Evolutionary conservation across 768 basidiomycete species (phyloP), one percentile per base, ranked within the genome.

Genomic region (Suillus luteus): DNA sequence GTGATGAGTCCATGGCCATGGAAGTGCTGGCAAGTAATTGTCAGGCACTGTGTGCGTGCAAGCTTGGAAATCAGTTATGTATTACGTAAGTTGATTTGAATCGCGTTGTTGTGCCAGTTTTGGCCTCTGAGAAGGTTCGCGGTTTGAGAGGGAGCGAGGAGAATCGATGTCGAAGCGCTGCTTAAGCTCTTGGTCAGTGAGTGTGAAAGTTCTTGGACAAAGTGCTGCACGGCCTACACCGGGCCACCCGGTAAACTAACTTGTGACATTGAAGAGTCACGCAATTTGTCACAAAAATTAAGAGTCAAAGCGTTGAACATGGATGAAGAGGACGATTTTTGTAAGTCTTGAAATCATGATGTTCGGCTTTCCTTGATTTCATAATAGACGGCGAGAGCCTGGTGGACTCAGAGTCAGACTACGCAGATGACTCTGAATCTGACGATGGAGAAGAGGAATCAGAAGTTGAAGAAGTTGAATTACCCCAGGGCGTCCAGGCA

Each of bases 1-100:
- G 85, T 10, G 89, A 89, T 76, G 52, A 54, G 6, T 90, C 89
- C 89, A 89, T 90, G 57, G 14, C 17, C 24, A 38, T 38, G 10
- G 37, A 9, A 17, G 24, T 58, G 57, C 24, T 41, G 40, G 40
- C 40, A 40, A 51, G 58, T 7, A 31, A 31, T 9, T 11, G 52
- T 19, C 52, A n/a, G 33, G 52, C 19, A 54, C 52, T 11, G 52
- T 54, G 33, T 12, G 52, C 33, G 52, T 54, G 33, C 52, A 35
- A 19, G 31, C 10, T 52, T 3, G 24, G 55, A 40, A 57, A 57
- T 40, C 38, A 58, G 24, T 17, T 58, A 7, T 31, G 10, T 40
- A 58, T 58, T 58, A 58, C 40, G 57, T 58, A 58, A 58, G 38
- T 41, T 41, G 60, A 58, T 31, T 58, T 59, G 19, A 57, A 52